Conservation (phyloP, 2,329 filamentous ascomycete genomes). For the Cladophialophora yegresii region DNA sequence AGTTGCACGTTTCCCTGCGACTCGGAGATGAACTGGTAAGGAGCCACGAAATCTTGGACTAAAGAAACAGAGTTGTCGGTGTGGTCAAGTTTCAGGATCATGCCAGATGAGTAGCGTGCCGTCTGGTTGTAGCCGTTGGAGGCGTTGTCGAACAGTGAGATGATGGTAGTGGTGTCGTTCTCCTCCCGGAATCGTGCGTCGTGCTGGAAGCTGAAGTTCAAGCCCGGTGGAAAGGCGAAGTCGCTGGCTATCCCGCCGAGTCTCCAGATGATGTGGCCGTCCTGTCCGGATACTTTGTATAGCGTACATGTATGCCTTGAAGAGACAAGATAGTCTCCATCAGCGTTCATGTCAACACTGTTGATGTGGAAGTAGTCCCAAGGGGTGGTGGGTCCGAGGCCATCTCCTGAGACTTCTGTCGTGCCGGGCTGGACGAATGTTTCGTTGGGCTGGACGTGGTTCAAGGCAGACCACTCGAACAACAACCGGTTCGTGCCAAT, state of each 20-base stretch:
- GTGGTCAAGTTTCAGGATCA: slow-evolving; percentile 46
- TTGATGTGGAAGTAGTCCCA: slow-evolving; percentile 53
- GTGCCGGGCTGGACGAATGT: slow-evolving; percentile 51
- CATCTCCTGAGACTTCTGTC: slow-evolving; percentile 52
- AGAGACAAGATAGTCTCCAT: slow-evolving; percentile 48
- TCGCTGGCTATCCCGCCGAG: slow-evolving; percentile 43
- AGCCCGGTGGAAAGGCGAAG: slow-evolving; percentile 24
- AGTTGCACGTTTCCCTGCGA: slow-evolving; percentile 46
- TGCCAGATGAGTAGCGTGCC: slow-evolving; percentile 44
- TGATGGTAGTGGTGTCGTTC: slow-evolving; percentile 44
- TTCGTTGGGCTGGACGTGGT: slow-evolving; percentile 54
- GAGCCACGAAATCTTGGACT: slow-evolving; percentile 39
- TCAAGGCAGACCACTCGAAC: slow-evolving; percentile 62
- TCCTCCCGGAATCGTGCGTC: slow-evolving; percentile 46
- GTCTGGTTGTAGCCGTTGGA: slow-evolving; percentile 47
- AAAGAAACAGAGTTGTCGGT: slow-evolving; percentile 41
- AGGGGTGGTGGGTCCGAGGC: slow-evolving; percentile 48
- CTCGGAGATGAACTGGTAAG: slow-evolving; percentile 21
- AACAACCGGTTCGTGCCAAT: slow-evolving; percentile 56
- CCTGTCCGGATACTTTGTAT: slow-evolving; percentile 46
- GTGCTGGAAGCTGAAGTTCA: slow-evolving; percentile 48
- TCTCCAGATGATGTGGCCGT: slow-evolving; percentile 45
- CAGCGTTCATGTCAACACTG: slow-evolving; percentile 46
- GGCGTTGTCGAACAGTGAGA: slow-evolving; percentile 49
- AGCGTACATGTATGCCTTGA: slow-evolving; percentile 47